Evolutionary conservation across 768 basidiomycete species (phyloP).

Genomic region (Leccinum subtestaceum): DNA sequence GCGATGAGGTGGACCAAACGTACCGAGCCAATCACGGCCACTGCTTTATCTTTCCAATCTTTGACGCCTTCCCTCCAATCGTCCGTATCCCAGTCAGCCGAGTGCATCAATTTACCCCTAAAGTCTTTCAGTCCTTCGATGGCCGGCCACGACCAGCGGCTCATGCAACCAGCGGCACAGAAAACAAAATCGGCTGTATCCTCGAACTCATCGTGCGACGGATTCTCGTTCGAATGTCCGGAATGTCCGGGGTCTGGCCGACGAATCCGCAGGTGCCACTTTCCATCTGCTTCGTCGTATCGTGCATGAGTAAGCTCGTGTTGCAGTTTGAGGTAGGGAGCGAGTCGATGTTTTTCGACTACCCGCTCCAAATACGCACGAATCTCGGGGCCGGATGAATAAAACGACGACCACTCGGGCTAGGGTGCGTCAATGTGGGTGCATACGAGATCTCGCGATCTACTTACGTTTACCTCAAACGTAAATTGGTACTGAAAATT

Average conservation of each 20-base stretch:
- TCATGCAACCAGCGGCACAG: neutral
- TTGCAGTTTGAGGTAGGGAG: constrained; percentile 50
- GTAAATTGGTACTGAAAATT: constrained; percentile 52
- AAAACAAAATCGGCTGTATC: neutral
- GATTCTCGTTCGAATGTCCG: constrained; percentile 13
- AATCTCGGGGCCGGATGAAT: constrained; percentile 60
- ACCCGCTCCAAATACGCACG: constrained; percentile 49
- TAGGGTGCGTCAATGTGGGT: neutral
- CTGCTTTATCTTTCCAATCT: constrained; percentile 46
- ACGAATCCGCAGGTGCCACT: constrained; percentile 55
- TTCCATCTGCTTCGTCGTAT: constrained; percentile 48
- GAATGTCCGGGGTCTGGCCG: constrained; percentile 21
- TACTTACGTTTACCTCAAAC: constrained; percentile 49
- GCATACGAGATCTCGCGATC: neutral
- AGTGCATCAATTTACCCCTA: neutral
- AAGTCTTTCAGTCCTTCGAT: neutral
- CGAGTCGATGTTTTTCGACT: constrained; percentile 55
- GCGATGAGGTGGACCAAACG: neutral
- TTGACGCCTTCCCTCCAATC: constrained; percentile 46
- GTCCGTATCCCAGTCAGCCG: constrained; percentile 43
- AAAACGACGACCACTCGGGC: constrained; percentile 52
- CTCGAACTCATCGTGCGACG: constrained; percentile 22
- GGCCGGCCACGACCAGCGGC: neutral
- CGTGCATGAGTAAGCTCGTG: constrained; percentile 52
- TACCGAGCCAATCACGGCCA: neutral